phyloP scores from a whole-genome alignment of 306 rosid genomes.

The Acacia confusa region DNA sequence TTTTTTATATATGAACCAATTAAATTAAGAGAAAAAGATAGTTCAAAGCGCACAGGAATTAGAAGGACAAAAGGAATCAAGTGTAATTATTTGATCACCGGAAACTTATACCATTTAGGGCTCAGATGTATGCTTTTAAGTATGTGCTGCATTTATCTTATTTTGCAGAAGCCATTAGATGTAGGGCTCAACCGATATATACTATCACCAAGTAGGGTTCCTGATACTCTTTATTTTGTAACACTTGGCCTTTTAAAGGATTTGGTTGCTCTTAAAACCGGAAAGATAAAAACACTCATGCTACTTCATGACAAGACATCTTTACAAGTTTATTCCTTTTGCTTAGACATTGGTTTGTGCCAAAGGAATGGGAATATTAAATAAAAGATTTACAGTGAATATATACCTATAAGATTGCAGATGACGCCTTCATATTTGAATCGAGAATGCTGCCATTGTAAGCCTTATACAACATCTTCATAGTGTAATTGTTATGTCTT shows the following conservation, averaged over 20 bases:
- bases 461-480: background rate
- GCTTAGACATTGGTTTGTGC: background rate
- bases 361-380: background rate
- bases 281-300: background rate
- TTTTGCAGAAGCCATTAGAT: background rate
- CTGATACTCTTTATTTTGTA: background rate
- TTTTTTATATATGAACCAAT: background rate
- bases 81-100: constrained; percentile 32
- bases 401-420: background rate
- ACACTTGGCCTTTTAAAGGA: background rate
- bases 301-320: background rate
- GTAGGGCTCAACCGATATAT: background rate
- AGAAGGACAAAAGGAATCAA: constrained; percentile 41
- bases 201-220: background rate
- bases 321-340: background rate
- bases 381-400: background rate
- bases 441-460: background rate
- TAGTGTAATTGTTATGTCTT: background rate
- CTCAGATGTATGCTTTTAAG: background rate
- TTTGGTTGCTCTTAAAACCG: background rate
- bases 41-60: no score
- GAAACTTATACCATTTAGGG: background rate
- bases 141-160: background rate
- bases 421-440: background rate
- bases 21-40: no score